Percentiles rank a stretch among this genome's conserved stretches.
Evolutionary conservation across 2,329 filamentous ascomycete species (phyloP).

Genomic region (Daldinia sp.): DNA sequence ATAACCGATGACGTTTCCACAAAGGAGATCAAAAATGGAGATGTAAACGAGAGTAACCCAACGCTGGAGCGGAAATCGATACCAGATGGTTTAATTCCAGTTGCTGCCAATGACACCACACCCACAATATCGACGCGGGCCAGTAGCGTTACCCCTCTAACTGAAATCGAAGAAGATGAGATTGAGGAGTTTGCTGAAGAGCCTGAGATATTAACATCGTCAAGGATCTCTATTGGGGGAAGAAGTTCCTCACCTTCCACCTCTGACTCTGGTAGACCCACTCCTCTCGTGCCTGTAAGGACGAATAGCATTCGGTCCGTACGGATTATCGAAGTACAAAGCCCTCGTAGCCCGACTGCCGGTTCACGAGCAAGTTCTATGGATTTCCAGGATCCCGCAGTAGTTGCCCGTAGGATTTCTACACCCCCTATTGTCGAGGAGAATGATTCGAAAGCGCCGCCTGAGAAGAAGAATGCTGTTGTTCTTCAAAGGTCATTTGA

Average conservation of each 20-base stretch:
- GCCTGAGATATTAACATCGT: slow-evolving; percentile 64
- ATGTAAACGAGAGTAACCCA: background rate
- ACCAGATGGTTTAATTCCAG: slow-evolving; percentile 19
- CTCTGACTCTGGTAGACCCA: slow-evolving; percentile 56
- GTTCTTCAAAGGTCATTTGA: slow-evolving; percentile 25
- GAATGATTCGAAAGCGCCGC: slow-evolving; percentile 29
- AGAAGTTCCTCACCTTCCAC: slow-evolving; percentile 56
- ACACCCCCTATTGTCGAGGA: slow-evolving; percentile 55
- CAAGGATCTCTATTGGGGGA: slow-evolving; percentile 63
- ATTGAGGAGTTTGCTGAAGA: slow-evolving; percentile 65
- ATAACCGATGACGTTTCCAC: background rate
- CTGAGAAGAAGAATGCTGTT: slow-evolving; percentile 32
- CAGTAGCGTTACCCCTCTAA: slow-evolving; percentile 18
- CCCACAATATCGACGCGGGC: slow-evolving; percentile 27
- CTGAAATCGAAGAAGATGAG: slow-evolving; percentile 50
- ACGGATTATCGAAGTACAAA: slow-evolving; percentile 65
- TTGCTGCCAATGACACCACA: slow-evolving; percentile 14
- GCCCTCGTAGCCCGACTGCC: slow-evolving; percentile 58
- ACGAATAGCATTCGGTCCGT: slow-evolving; percentile 63
- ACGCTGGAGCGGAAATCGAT: slow-evolving; percentile 5
- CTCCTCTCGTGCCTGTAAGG: slow-evolving; percentile 52
- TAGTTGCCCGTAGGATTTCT: slow-evolving; percentile 46
- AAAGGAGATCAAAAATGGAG: background rate
- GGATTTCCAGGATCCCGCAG: slow-evolving; percentile 53
- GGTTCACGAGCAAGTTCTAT: slow-evolving; percentile 59